Evolutionary conservation across 805 yeast genomes (phyloP), one percentile per base, ranked within the genome.

Genomic region (Zygoascus bituminiphila): DNA sequence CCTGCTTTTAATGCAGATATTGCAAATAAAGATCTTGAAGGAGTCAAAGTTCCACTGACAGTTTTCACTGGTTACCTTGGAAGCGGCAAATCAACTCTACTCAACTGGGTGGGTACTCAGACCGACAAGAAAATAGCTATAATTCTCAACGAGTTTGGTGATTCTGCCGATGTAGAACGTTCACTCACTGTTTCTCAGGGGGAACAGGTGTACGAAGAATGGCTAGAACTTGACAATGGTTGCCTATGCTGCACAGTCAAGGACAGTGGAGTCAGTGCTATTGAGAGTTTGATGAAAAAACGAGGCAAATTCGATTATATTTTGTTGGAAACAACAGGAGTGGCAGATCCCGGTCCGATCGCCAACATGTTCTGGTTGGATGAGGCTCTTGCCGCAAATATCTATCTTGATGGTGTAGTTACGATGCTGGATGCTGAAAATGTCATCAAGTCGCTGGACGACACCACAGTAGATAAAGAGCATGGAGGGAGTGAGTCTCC

Each of bases 351-450:
- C 0, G 97, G 89, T 0, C 98, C 98, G 0, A 88, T 93, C 23
- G 96, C 97, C 4, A 78, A 81, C 54, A 91, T 91, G 96, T 93
- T 93, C 66, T 93, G 98, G 98, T 73, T 89, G 25, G 98, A 93
- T 63, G 91, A 86, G 21, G 97, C 89, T 0, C 70, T 93, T 50
- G 75, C 82, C 14, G 81, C 95, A 3, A 82, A 81, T 55, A 88
- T 93, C 1, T 85, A 86, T 62, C 82, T 93, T 26, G 98, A 91
- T 64, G 96, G 96, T 0, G 87, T 91, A 4, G 76, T 93, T 12
- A 84, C 96, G 0, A 97, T 91, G 2, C 70, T 93, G 38, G 98
- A 91, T 51, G 69, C 67, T 2, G 51, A 47, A 10, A 81, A 88
- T 59, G 81, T 91, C 21, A 57, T 73, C 15, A 68, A 68, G 46